Evolutionary conservation across 257 asterid species (phyloP), one percentile per base, ranked within the genome.

Genomic region (Gynochthodes officinalis): DNA sequence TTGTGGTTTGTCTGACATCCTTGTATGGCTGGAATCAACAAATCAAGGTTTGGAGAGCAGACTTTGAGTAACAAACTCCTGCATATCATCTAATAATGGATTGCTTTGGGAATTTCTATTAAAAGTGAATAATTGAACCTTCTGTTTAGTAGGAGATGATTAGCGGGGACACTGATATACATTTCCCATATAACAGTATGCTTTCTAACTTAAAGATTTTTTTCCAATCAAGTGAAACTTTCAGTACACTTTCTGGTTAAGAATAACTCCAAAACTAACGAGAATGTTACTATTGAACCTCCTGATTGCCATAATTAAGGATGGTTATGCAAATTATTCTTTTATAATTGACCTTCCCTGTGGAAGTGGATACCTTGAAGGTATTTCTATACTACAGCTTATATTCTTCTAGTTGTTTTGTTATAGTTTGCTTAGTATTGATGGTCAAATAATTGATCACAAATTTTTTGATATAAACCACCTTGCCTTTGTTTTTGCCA

Each of bases 1-100:
- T 39, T 64, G 70, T 62, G 46, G 46, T 52, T 48, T 25, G 25
- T 7, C 50, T 50, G 48, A 28, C 42, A 49, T 68, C 60, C 73
- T 52, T 28, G 21, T 52, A 33, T 21, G 27, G 18, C 35, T 52
- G 21, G 33, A 21, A 32, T 68, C 7, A 10, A 5, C 4, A 18
- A 50, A 33, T 69, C 44, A 33, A 53, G 37, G n/a, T 50, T 5
- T 50, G 7, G 44, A 32, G 49, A 49, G 40, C 13, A 35, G 59
- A 62, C 62, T 19, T 19, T 49, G 30, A 33, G 39, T 13, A 21
- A 0, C 14, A 21, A 18, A 9, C 3, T 0, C 9, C 15, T 67
- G 27, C 11, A 23, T 33, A 14, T 28, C 11, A 62, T 13, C 23
- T 9, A 37, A 33, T 39, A 2, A 61, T 33, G n/a, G 13, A 3